These are phyloP conservation scores for Areca catechu DNA, from an alignment of 176 grass and related monocot genomes.

Conservation along the genomic window DNA sequence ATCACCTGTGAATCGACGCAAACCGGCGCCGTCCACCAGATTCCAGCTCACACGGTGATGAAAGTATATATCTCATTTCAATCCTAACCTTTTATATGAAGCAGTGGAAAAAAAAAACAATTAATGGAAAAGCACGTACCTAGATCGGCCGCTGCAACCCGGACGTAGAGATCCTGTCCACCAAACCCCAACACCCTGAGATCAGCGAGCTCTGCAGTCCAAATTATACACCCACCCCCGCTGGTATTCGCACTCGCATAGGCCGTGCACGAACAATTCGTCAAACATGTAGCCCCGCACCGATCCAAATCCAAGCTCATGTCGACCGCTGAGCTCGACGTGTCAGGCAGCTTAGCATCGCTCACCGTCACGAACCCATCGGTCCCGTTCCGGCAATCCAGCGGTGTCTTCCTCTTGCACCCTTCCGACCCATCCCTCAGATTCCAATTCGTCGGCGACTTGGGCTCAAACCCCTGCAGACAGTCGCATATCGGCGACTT, in stretches of 20 bases:
- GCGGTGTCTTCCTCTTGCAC: conserved; percentile 31
- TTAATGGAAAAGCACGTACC: conserved; percentile 24
- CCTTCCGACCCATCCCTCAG: conserved; percentile 35
- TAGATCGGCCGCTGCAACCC: conserved; percentile 31
- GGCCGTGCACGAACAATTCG: conserved; percentile 52
- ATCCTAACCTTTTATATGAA: too few relatives aligned
- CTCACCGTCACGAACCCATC: conserved; percentile 35
- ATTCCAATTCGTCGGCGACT: conserved; percentile 23
- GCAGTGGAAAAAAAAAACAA: too few relatives aligned
- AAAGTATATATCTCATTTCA: too few relatives aligned
- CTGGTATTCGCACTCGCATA: conserved; percentile 41
- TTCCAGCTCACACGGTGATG: too few relatives aligned
- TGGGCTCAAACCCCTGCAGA: conserved; percentile 31
- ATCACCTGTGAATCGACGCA: too few relatives aligned
- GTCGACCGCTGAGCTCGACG: conserved; percentile 29
- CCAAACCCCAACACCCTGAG: conserved; percentile 32
- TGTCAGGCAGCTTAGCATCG: conserved; percentile 60
- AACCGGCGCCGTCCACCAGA: too few relatives aligned
- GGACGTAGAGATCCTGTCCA: conserved; percentile 52
- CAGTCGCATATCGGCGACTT: conserved; percentile 34
- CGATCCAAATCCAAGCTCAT: conserved; percentile 15
- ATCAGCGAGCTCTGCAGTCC: conserved; percentile 39
- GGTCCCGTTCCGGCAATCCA: conserved; percentile 30
- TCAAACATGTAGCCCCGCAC: conserved; percentile 33
- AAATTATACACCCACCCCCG: conserved; percentile 47